phyloP scores from a whole-genome alignment of 306 rosid species.

The Corylus avellana region DNA sequence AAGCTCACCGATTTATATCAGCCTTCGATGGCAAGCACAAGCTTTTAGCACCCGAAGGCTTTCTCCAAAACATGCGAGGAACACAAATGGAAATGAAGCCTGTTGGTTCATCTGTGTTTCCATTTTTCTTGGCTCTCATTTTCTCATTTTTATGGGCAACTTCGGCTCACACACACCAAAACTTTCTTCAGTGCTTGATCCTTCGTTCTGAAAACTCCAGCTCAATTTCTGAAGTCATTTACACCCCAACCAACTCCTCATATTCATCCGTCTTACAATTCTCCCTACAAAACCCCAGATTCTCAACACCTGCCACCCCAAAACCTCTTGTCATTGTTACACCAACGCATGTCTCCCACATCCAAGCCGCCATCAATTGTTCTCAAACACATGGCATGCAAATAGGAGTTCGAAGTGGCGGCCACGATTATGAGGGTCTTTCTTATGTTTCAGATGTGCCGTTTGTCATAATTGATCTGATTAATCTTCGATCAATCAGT shows the following conservation, averaged over 20 bases:
- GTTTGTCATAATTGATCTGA: slow-evolving; percentile 5
- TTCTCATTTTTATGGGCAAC: slow-evolving; percentile 9
- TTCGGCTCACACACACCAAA: slow-evolving; percentile 20
- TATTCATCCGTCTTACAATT: slow-evolving; percentile 11
- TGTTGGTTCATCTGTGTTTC: neutral
- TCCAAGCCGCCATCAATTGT: slow-evolving; percentile 20
- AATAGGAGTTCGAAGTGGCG: slow-evolving; percentile 25
- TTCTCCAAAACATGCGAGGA: too few species aligned
- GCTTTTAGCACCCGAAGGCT: too few species aligned
- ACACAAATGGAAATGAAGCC: slow-evolving; percentile 11
- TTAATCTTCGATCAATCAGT: slow-evolving; percentile 3
- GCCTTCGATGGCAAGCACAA: too few species aligned
- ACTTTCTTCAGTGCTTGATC: slow-evolving; percentile 24
- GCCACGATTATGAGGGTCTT: slow-evolving; percentile 34
- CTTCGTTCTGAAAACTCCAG: neutral
- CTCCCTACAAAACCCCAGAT: slow-evolving; percentile 6
- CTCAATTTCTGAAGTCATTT: slow-evolving; percentile 11
- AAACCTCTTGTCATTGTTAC: slow-evolving; percentile 23
- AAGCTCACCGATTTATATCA: too few species aligned
- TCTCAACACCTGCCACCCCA: neutral
- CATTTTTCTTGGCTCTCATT: neutral
- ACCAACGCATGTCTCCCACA: slow-evolving; percentile 8
- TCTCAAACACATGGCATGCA: slow-evolving; percentile 1
- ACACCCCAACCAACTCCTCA: slow-evolving; percentile 5
- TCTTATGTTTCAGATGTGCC: slow-evolving; percentile 23